Evolutionary conservation across 495 filamentous ascomycete species (phyloP).

Genomic region (Thozetella sp.): DNA sequence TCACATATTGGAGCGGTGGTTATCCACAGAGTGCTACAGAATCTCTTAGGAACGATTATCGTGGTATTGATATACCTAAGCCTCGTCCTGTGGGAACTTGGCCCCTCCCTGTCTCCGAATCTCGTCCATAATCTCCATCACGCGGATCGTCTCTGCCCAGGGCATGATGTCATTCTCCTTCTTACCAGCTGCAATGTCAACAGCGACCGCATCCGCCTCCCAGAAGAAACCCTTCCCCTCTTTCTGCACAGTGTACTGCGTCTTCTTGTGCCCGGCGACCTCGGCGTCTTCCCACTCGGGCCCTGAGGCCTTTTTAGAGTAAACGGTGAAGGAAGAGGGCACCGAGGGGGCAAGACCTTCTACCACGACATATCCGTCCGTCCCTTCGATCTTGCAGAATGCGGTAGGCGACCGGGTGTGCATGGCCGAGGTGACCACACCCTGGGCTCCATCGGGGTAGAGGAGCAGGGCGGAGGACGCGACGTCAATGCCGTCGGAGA

Average conservation of each 20-base stretch:
- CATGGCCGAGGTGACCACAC: conserved; percentile 40
- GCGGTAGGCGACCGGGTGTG: not conserved
- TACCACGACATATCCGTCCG: not conserved
- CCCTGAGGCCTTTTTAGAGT: not conserved
- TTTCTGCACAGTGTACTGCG: conserved; percentile 33
- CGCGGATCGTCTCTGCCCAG: conserved; percentile 68
- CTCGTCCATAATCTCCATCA: conserved; percentile 77
- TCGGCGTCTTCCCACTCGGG: too few species aligned
- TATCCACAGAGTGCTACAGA: too few species aligned
- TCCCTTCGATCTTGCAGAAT: not conserved
- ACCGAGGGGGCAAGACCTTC: not conserved
- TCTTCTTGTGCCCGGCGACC: not conserved
- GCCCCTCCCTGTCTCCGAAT: conserved; percentile 64
- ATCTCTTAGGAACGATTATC: too few species aligned
- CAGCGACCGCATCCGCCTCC: conserved; percentile 73
- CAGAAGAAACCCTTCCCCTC: conserved; percentile 69
- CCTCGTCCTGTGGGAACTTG: conserved; percentile 53
- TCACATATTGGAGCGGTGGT: too few species aligned
- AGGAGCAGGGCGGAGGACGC: conserved; percentile 59
- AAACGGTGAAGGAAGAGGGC: not conserved
- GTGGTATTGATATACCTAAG: too few species aligned
- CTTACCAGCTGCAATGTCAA: conserved; percentile 67
- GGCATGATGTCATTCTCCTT: conserved; percentile 61
- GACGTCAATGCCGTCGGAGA: conserved; percentile 62
- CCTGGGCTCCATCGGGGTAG: conserved; percentile 15